Base-by-base conservation (phyloP, 306 rosid species). In the Gynostemma pentaphyllum region DNA sequence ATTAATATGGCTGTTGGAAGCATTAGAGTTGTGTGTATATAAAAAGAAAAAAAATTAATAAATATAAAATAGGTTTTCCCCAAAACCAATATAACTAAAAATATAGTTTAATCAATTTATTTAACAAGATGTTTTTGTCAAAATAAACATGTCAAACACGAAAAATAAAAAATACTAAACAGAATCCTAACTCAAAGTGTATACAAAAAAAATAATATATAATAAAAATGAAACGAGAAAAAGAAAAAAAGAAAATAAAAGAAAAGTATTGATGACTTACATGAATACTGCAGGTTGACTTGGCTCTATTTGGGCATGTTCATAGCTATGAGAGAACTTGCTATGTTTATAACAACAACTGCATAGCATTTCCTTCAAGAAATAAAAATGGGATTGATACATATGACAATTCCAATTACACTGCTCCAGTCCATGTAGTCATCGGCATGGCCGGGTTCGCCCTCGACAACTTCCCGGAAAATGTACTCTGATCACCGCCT, bases 291-390 rank as follows among this genome's bases (percentile, higher is more conserved):
- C 28, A 87, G 97, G 96, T 91, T 50, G 91, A 91, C 70, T 66
- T 87, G 73, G 95, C 22, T 32, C 79, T 91, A 7, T 82, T 85
- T 21, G 96, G 96, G 5, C 97, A 91, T 60, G 95, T 85, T 37
- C 96, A 91, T 68, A 88, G 82, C 51, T 91, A 88, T 63, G 98
- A 91, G 72, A 78, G 98, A 70, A 85, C 95, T 26, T 91, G 98
- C 73, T 61, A 87, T 0, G 39, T 91, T 15, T 82, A 73, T 60
- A 66, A 67, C 65, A 48, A 22, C 6, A 0, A 48, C 42, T 87
- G 96, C 68, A 81, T 66, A 51, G 87, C 80, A 55, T 51, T 82
- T 81, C 95, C 97, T 45, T 56, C 1, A 9, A 87, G 85, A 68
- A 84, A 79, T 71, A 36, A 36, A 70, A 73, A 52, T 13, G 95